phyloP scores from a whole-genome alignment of 2,329 filamentous ascomycete species.

The Furcasterigmium furcatum region DNA sequence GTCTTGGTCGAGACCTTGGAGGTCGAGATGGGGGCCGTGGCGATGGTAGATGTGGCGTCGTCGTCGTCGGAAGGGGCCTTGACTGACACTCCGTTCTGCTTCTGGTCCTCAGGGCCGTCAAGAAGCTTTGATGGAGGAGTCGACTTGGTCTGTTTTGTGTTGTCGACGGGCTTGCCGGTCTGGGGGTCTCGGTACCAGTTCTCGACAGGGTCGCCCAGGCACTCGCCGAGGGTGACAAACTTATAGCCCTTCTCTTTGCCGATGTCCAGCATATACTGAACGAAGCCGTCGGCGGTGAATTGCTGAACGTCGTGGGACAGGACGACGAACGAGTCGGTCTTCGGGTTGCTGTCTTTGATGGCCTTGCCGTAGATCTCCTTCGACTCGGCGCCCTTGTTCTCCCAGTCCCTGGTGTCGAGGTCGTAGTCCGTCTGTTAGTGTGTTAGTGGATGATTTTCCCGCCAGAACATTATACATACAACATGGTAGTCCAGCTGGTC shows the following conservation, averaged over 20 bases:
- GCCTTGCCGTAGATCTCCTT: constrained; percentile 22
- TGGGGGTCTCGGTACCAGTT: constrained; percentile 46
- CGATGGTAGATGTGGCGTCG: too few species aligned
- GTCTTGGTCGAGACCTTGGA: too few species aligned
- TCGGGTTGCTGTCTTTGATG: constrained; percentile 14
- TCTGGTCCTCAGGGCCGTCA: too few species aligned
- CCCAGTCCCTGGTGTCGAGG: constrained; percentile 27
- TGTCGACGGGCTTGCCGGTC: constrained; percentile 11
- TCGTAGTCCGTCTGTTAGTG: constrained; percentile 22
- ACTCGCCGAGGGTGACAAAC: constrained; percentile 42
- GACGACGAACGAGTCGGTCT: constrained; percentile 19
- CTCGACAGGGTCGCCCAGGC: constrained; percentile 35
- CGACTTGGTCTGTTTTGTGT: too few species aligned
- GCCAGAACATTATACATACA: too few species aligned
- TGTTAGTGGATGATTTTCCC: too few species aligned
- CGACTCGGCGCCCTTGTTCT: constrained; percentile 20
- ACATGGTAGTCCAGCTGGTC: constrained; percentile 27
- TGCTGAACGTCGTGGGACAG: constrained; percentile 41
- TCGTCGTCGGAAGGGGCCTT: too few species aligned
- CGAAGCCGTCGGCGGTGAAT: constrained; percentile 39
- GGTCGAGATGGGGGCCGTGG: too few species aligned
- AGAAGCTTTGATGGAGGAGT: too few species aligned
- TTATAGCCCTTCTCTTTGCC: constrained; percentile 33
- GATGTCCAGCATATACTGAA: constrained; percentile 39
- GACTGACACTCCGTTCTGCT: too few species aligned